These are phyloP conservation scores for Spinellus fusiger DNA, from an alignment of 192 early-diverging fungal species.

Conservation along the genomic window DNA sequence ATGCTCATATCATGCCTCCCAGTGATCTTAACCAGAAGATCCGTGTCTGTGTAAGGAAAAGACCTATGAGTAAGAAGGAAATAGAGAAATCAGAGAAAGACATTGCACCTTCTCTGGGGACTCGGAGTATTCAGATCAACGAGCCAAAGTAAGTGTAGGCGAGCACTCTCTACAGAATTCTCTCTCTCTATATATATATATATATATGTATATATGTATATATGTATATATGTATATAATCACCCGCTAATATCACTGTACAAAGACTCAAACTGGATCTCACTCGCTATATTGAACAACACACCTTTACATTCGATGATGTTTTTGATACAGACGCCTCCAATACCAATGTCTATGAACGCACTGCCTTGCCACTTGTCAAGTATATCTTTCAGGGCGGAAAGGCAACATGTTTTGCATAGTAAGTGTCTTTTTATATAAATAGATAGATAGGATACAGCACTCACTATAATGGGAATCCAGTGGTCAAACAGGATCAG, in stretches of 20 bases:
- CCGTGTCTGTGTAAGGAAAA: conserved; percentile 93
- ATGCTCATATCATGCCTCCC: conserved; percentile 10
- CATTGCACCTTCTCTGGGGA: conserved; percentile 59
- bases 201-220: neutral
- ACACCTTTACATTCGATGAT: conserved; percentile 94
- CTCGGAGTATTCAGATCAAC: conserved; percentile 73
- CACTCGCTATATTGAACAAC: conserved; percentile 92
- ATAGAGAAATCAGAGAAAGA: conserved; percentile 73
- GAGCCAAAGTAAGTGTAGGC: conserved; percentile 77
- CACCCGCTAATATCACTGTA: no score
- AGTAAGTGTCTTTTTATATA: conserved; percentile 49
- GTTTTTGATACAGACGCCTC: conserved; percentile 78
- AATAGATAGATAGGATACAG: neutral
- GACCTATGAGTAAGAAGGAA: conserved; percentile 89
- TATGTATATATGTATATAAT: no score
- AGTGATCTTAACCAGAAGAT: conserved; percentile 77
- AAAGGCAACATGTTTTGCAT: conserved; percentile 98
- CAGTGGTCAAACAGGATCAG: conserved; percentile 78
- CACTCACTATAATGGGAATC: neutral
- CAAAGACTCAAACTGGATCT: conserved; percentile 86
- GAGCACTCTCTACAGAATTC: neutral
- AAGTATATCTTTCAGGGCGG: conserved; percentile 93
- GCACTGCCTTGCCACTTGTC: conserved; percentile 90
- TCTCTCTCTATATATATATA: neutral
- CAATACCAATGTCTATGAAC: conserved; percentile 85